Conservation (phyloP, 148 eudicot genomes). For the Chenopodium berlandieri region DNA sequence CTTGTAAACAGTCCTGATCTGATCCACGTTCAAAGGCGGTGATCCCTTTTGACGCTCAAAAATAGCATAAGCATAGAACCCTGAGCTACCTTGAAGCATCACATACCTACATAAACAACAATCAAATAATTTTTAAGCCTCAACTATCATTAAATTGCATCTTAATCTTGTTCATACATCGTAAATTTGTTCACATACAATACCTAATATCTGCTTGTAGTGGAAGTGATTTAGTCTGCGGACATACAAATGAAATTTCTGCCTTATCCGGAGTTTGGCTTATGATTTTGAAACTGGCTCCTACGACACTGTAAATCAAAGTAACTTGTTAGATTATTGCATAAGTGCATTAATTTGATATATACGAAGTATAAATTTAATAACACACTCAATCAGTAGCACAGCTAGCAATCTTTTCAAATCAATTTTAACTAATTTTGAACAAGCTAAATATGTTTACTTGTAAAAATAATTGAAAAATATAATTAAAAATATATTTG, state of each 20-base stretch:
- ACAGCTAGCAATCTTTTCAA: too few species aligned
- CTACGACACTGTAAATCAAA: conserved; percentile 33
- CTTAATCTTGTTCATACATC: neutral
- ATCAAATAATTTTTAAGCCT: neutral
- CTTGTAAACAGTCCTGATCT: conserved; percentile 62
- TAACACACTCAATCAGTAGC: too few species aligned
- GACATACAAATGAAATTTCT: conserved; percentile 43
- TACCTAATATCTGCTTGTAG: conserved; percentile 48
- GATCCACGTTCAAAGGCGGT: conserved; percentile 37
- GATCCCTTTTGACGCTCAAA: conserved; percentile 43
- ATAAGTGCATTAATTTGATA: too few species aligned
- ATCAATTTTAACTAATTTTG: too few species aligned
- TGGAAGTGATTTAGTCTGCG: conserved; percentile 30
- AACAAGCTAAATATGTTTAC: too few species aligned
- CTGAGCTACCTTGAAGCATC: conserved; percentile 57
- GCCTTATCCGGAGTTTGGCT: conserved; percentile 26
- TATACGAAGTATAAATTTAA: too few species aligned
- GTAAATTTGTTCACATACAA: neutral
- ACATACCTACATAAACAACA: conserved; percentile 42
- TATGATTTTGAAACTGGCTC: conserved; percentile 30
- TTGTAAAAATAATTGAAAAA: too few species aligned
- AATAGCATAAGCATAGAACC: conserved; percentile 68
- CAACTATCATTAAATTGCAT: neutral
- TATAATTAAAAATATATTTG: too few species aligned
- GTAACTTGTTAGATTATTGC: neutral